phyloP scores from a whole-genome alignment of 768 basidiomycete species.

The Xerocomellus intermedius region DNA sequence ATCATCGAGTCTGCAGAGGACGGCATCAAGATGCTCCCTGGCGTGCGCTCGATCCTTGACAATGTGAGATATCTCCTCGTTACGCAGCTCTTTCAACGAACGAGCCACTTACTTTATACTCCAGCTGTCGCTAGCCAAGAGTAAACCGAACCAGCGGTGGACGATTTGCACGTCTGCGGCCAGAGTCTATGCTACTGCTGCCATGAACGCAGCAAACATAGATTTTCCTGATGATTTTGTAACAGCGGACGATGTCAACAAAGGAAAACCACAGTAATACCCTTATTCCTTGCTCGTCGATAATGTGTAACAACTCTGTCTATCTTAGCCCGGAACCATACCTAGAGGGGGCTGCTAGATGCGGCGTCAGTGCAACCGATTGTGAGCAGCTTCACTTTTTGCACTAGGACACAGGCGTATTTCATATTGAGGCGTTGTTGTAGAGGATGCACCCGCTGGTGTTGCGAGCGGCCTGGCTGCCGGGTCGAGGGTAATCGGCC shows the following conservation, averaged over 20 bases:
- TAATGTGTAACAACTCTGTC: not conserved
- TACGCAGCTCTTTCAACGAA: not conserved
- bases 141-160: slow-evolving; percentile 64
- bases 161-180: slow-evolving; percentile 90
- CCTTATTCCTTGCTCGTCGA: not conserved
- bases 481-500: slow-evolving; percentile 80
- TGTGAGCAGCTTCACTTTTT: slow-evolving; percentile 18
- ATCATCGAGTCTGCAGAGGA: slow-evolving; percentile 61
- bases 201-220: slow-evolving; percentile 64
- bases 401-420: not conserved
- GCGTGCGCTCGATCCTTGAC: slow-evolving; percentile 57
- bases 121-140: slow-evolving; percentile 29
- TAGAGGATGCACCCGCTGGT: slow-evolving; percentile 91
- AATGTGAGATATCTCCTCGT: slow-evolving; percentile 38
- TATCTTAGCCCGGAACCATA: slow-evolving; percentile 79
- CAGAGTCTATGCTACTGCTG: slow-evolving; percentile 66
- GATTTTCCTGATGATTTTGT: slow-evolving; percentile 74
- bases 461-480: slow-evolving; percentile 76
- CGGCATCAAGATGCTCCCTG: slow-evolving; percentile 73
- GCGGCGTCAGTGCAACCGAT: slow-evolving; percentile 52
- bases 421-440: slow-evolving; percentile 61
- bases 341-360: slow-evolving; percentile 74
- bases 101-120: slow-evolving; percentile 4
- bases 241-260: slow-evolving; percentile 75
- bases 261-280: slow-evolving; percentile 76